Conservation (phyloP, 805 yeast species). For the Candida montana region DNA sequence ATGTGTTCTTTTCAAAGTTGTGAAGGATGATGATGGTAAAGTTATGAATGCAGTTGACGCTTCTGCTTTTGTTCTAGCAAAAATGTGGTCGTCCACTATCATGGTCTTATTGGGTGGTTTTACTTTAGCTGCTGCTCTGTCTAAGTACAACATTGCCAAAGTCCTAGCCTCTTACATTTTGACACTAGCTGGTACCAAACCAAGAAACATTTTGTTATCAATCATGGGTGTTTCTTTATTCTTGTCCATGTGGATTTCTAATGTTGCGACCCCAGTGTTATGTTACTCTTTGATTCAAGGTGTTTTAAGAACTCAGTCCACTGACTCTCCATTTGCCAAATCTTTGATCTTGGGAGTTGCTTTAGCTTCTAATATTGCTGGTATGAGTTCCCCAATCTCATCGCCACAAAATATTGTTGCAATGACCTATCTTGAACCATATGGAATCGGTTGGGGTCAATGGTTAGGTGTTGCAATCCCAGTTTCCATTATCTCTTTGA, state of each 20-base stretch:
- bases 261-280: conserved; percentile 94
- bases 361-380: conserved; percentile 85
- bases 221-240: conserved; percentile 83
- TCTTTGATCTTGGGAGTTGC: conserved; percentile 89
- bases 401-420: conserved; percentile 96
- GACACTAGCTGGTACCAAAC: conserved; percentile 76
- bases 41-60: conserved; percentile 65
- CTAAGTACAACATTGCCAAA: conserved; percentile 86
- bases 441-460: conserved; percentile 71
- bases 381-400: conserved; percentile 95
- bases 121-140: conserved; percentile 86
- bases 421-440: conserved; percentile 69
- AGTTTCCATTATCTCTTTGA: conserved; percentile 54
- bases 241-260: conserved; percentile 91
- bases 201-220: conserved; percentile 66
- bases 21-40: conserved; percentile 47
- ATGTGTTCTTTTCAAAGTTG: conserved; percentile 63
- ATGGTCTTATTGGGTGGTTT: conserved; percentile 89
- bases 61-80: conserved; percentile 56
- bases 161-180: conserved; percentile 81
- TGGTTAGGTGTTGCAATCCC: conserved; percentile 92
- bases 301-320: conserved; percentile 69
- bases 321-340: conserved; percentile 73
- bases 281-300: conserved; percentile 87
- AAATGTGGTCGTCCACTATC: conserved; percentile 95